Evolutionary conservation across 495 filamentous ascomycete species (phyloP).

Genomic region (Aspergillus ellipticus): DNA sequence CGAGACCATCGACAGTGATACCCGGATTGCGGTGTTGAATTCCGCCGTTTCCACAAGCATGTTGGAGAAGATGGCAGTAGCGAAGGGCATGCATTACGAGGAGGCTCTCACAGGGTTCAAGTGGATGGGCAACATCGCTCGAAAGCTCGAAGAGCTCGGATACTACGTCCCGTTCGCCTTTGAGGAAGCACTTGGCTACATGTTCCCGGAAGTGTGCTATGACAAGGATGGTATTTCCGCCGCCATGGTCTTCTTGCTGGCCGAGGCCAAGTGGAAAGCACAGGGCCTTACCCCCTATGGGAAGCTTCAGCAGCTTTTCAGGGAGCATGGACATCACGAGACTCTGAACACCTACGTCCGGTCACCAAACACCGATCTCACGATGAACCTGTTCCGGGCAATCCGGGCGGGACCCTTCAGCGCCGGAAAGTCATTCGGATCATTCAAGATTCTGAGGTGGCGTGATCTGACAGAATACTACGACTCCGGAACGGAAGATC

Average conservation of each 20-base stretch:
- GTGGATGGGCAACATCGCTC: slow-evolving; percentile 58
- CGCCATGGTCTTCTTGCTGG: slow-evolving; percentile 60
- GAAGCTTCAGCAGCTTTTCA: slow-evolving; percentile 60
- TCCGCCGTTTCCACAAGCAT: slow-evolving; percentile 66
- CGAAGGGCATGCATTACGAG: slow-evolving; percentile 53
- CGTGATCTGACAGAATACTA: slow-evolving; percentile 65
- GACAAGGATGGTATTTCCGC: slow-evolving; percentile 72
- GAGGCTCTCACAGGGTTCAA: slow-evolving; percentile 76
- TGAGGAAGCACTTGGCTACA: slow-evolving; percentile 74
- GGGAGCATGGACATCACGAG: slow-evolving; percentile 61
- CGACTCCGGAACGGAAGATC: slow-evolving; percentile 54
- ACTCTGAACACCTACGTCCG: slow-evolving; percentile 66
- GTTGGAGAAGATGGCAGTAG: slow-evolving; percentile 56
- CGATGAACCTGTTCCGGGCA: slow-evolving; percentile 49
- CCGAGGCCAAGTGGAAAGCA: slow-evolving; percentile 49
- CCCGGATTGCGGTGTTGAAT: slow-evolving; percentile 52
- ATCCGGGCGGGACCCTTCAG: slow-evolving; percentile 49
- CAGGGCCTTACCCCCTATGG: slow-evolving; percentile 54
- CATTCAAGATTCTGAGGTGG: slow-evolving; percentile 55
- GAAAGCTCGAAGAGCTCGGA: slow-evolving; percentile 41
- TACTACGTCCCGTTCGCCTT: slow-evolving; percentile 58
- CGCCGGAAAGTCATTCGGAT: slow-evolving; percentile 43
- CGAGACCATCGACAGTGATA: slow-evolving; percentile 20
- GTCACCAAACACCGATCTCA: slow-evolving; percentile 52
- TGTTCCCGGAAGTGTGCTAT: slow-evolving; percentile 62